Evolutionary conservation across 1,284 basidiomycete genomes (phyloP).

Genomic region (Pascua sp.): DNA sequence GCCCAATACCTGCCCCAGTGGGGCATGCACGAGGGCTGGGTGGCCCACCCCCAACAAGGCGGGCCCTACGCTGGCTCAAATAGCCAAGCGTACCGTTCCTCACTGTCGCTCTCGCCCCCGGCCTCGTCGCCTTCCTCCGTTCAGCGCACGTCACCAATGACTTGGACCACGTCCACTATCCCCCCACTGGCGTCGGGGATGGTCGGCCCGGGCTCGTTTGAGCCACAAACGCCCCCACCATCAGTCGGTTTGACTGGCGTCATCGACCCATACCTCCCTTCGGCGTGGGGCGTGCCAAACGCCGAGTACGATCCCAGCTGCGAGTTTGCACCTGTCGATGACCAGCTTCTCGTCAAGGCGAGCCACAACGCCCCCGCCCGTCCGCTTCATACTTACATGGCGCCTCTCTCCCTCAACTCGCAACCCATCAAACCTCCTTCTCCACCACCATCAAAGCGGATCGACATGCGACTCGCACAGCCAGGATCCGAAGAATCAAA

Average conservation of each 20-base stretch:
- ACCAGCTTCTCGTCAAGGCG: constrained; percentile 16
- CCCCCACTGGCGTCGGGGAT: not conserved
- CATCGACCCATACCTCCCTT: constrained; percentile 12
- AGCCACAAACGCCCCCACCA: constrained; percentile 18
- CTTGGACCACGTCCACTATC: constrained; percentile 4
- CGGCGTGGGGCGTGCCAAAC: constrained; percentile 1
- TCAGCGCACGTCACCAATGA: constrained; percentile 18
- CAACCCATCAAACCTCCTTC: not conserved
- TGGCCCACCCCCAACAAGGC: constrained; percentile 9
- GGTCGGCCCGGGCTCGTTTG: constrained; percentile 8
- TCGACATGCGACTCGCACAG: constrained; percentile 43
- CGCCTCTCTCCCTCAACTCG: constrained; percentile 12
- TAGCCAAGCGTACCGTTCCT: constrained; percentile 10
- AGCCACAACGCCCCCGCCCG: constrained; percentile 7
- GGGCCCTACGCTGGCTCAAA: not conserved
- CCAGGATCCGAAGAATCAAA: constrained; percentile 33
- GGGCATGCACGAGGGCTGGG: constrained; percentile 15
- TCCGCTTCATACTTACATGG: constrained; percentile 15
- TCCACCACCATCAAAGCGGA: constrained; percentile 17
- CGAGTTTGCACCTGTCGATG: constrained; percentile 2
- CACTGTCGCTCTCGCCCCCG: constrained; percentile 17
- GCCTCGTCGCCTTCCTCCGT: constrained; percentile 12
- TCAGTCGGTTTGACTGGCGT: constrained; percentile 3
- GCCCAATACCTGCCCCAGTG: constrained; percentile 17
- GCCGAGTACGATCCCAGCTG: constrained; percentile 10